Evolutionary conservation across 768 basidiomycete species (phyloP).

Genomic region (Rhodosporidiobolus odoratus): DNA sequence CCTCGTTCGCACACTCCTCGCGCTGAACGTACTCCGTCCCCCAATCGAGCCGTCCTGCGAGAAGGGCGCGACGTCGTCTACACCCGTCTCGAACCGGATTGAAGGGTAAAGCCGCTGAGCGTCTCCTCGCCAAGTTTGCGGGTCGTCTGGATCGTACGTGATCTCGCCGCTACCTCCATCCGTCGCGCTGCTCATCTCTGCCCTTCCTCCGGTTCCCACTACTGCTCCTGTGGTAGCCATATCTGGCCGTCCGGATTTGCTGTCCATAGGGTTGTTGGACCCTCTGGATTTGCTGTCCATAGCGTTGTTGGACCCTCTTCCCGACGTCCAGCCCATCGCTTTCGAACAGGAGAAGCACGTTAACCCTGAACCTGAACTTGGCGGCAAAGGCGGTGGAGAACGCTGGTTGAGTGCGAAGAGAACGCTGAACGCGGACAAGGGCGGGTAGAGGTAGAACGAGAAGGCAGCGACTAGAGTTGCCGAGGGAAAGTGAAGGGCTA

Average conservation of each 20-base stretch:
- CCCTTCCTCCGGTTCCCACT: not conserved
- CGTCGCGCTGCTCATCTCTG: not conserved
- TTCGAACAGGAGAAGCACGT: not conserved
- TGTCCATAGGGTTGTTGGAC: too few species aligned
- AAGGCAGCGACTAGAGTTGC: not conserved
- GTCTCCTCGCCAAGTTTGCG: conserved; percentile 14
- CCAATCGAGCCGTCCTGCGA: not conserved
- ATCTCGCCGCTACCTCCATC: not conserved
- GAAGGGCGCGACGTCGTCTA: not conserved
- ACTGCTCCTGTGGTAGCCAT: not conserved
- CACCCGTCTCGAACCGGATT: not conserved
- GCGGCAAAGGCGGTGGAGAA: not conserved
- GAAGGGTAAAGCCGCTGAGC: not conserved
- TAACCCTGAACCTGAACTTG: not conserved
- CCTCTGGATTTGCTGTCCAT: too few species aligned
- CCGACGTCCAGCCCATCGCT: not conserved
- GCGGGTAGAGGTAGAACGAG: not conserved
- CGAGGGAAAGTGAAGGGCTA: not conserved
- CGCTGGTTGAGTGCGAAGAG: conserved; percentile 1
- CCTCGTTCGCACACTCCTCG: too few species aligned
- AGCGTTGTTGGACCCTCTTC: too few species aligned
- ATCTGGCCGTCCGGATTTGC: too few species aligned
- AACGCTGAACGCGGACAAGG: not conserved
- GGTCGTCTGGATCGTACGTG: conserved; percentile 13
- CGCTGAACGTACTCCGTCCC: not conserved